phyloP scores from a whole-genome alignment of 306 rosid species.

The Fagus sylvatica region DNA sequence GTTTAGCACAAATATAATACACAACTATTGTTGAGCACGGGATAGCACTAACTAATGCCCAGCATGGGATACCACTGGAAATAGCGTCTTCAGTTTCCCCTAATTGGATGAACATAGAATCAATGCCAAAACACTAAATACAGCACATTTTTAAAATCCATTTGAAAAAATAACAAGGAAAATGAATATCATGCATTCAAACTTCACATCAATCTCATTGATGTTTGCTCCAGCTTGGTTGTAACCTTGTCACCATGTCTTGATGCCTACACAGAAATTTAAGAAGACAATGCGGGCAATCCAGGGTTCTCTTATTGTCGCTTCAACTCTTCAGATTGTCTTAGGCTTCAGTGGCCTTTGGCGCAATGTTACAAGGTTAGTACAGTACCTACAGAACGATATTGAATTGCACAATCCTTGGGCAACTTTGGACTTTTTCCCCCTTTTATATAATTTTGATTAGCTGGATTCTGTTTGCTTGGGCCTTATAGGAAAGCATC shows the following conservation, averaged over 20 bases:
- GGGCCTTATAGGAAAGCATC: constrained; percentile 5
- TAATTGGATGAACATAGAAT: neutral
- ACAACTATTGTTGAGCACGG: constrained; percentile 2
- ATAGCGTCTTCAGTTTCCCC: constrained; percentile 1
- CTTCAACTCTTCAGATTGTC: constrained; percentile 98
- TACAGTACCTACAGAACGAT: constrained; percentile 6
- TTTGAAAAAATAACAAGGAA: neutral
- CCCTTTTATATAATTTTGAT: neutral
- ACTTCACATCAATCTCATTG: constrained; percentile 8
- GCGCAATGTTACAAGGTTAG: constrained; percentile 98
- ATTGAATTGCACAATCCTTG: neutral
- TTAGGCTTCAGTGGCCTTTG: constrained; percentile 99
- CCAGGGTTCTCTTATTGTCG: constrained; percentile 93
- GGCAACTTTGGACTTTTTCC: neutral
- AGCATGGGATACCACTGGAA: constrained; percentile 7
- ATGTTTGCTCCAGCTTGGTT: constrained; percentile 26
- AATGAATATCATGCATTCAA: neutral
- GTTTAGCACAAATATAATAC: constrained; percentile 5
- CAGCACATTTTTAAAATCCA: neutral
- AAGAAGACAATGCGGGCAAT: constrained; percentile 92
- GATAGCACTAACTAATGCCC: neutral
- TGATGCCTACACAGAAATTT: constrained; percentile 65
- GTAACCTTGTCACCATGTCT: constrained; percentile 27
- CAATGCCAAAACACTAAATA: neutral
- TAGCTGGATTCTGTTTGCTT: constrained; percentile 8